Evolutionary conservation across 2,329 filamentous ascomycete genomes (phyloP), one percentile per base, ranked within the genome.

Genomic region (Aspergillus viridinutans): DNA sequence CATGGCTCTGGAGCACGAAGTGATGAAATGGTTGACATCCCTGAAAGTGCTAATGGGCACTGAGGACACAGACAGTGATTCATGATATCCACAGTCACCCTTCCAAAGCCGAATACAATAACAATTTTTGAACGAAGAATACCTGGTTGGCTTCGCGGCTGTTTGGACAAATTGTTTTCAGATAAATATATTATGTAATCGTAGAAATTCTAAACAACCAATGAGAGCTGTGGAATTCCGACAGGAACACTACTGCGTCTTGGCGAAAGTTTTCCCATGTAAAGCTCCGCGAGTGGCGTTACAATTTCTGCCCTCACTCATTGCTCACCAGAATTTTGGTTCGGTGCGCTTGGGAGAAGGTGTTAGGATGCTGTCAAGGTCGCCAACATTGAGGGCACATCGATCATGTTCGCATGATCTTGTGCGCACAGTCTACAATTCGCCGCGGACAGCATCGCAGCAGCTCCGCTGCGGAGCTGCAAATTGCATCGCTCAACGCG

Each of bases 41-140:
- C 74, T 97, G 61, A 84, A 85, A 25, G 85, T 89, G 14, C 89
- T 96, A 1, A 91, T 96, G 85, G 90, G 85, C 0, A 83, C 83
- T 54, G 81, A 83, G 47, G 80, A 77, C 35, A 69, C 66, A 25
- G 74, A 76, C 55, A 74, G 70, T 42, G 73, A 76, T 5, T n/a
- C 52, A 21, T 65, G 21, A 45, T 35, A 4, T 23, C 12, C 10
- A 32, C 29, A 32, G 43, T 50, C 49, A 38, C 40, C 6, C 29
- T 38, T 38, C 5, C 14, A 7, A 17, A 38, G 2, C 14, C 5
- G 14, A 38, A 38, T 38, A n/a, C 32, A 17, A 38, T 17, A 38
- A 17, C 32, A 17, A 6, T 3, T 38, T n/a, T 1, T 17, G 5
- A 17, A 38, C 17, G 32, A 7, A 38, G 32, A 38, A 17, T 38